phyloP scores from a whole-genome alignment of 164 flowering plant genomes.

The Amborella trichopoda region DNA sequence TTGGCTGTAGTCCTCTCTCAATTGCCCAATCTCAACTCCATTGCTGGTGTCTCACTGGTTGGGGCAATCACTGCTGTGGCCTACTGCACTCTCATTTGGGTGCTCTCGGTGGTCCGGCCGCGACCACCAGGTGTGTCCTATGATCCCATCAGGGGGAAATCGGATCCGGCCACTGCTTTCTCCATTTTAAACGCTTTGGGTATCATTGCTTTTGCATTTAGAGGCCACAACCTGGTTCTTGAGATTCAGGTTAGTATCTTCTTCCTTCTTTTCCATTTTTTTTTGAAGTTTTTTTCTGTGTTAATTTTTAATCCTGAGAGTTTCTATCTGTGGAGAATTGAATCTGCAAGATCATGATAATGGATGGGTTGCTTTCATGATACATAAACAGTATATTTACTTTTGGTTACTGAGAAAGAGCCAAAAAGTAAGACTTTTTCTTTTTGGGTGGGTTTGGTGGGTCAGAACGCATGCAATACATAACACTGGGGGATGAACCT shows the following conservation, averaged over 20 bases:
- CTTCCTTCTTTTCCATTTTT: not conserved
- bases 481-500: no score
- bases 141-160: constrained; percentile 10
- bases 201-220: constrained; percentile 63
- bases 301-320: no score
- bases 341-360: no score
- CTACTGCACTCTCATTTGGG: constrained; percentile 51
- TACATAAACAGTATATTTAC: no score
- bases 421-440: no score
- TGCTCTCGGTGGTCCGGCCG: constrained; percentile 24
- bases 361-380: no score
- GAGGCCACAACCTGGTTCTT: constrained; percentile 77
- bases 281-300: no score
- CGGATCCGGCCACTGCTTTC: constrained; percentile 14
- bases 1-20: constrained; percentile 39
- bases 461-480: no score
- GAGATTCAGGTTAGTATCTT: constrained; percentile 52
- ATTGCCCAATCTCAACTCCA: constrained; percentile 65
- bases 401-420: no score
- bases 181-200: constrained; percentile 54
- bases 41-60: constrained; percentile 47
- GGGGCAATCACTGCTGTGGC: constrained; percentile 49
- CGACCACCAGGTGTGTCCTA: constrained; percentile 23
- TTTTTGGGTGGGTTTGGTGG: no score
- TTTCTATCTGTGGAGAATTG: no score